phyloP scores from a whole-genome alignment of 805 yeast genomes.

The Sugiyamaella valdiviana region DNA sequence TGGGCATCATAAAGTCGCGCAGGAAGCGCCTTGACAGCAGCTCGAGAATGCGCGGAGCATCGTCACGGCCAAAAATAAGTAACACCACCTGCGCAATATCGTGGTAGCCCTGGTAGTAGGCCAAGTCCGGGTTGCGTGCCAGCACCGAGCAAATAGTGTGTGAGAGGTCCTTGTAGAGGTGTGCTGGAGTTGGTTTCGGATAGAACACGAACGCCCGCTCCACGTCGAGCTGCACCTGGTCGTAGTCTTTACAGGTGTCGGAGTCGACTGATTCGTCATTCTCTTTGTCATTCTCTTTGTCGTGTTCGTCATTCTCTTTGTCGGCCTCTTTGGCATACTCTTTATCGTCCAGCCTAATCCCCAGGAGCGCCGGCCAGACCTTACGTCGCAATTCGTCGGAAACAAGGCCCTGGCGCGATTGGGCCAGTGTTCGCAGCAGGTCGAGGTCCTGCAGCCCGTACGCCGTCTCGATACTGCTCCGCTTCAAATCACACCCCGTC shows the following conservation, averaged over 20 bases:
- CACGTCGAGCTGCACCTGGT: slow-evolving; percentile 74
- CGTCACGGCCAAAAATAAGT: slow-evolving; percentile 39
- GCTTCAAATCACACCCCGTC: slow-evolving; percentile 31
- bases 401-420: slow-evolving; percentile 45
- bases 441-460: slow-evolving; percentile 27
- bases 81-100: slow-evolving; percentile 70
- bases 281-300: no score
- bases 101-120: slow-evolving; percentile 91
- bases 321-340: background rate
- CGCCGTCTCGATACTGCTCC: slow-evolving; percentile 37
- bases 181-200: slow-evolving; percentile 24
- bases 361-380: slow-evolving; percentile 49
- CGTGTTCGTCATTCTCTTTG: background rate
- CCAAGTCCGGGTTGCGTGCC: slow-evolving; percentile 52
- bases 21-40: slow-evolving; percentile 53
- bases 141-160: slow-evolving; percentile 49
- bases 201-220: slow-evolving; percentile 56
- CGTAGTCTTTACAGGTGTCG: slow-evolving; percentile 62
- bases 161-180: slow-evolving; percentile 29
- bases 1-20: slow-evolving; percentile 79
- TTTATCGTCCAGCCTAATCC: slow-evolving; percentile 18
- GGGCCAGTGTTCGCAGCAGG: slow-evolving; percentile 33
- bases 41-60: slow-evolving; percentile 39
- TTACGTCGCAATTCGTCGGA: slow-evolving; percentile 36
- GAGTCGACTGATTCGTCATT: no score